Base-by-base conservation (phyloP, 306 rosid genomes). In the Sicyos baderoa region DNA sequence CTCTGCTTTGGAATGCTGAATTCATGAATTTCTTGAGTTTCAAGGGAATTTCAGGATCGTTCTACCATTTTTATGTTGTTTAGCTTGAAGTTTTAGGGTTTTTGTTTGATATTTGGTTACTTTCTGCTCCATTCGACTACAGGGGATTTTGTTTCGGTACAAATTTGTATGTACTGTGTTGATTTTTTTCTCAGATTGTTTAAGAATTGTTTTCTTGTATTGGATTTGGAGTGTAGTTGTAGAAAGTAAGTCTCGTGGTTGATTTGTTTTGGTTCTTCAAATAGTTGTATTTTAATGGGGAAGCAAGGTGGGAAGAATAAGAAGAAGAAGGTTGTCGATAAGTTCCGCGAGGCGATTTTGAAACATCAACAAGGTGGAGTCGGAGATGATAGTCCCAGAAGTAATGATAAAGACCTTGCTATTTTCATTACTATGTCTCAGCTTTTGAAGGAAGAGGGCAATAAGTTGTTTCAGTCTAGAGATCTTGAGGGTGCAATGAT, bases 391-490 rank as follows among this genome's bases (percentile, higher is more conserved):
- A 81, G 76, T 75, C 77, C 85, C 4, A 80, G 66, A 60, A 72
- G 72, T 55, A 68, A 53, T 72, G 96, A 89, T 40, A 81, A 84
- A 57, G 97, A 93, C 76, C 79, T 86, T 18, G 50, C 37, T 48
- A 80, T 76, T 29, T 87, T 86, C 76, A 83, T 87, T 72, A 74
- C 88, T 6, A 81, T 75, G 89, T 75, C 96, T 68, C 91, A 81
- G 65, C 88, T 78, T 62, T 77, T 93, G 78, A 93, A 86, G 85
- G 89, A 84, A 48, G 97, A 93, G 78, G 98, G 96, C 22, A 93
- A 93, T 82, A 93, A 74, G 76, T 54, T 89, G 85, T 93, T 93
- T 63, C 96, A 87, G 63, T 84, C 78, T 79, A 81, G 94, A 75
- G 94, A 93, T 77, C 79, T 37, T 71, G 86, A 79, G 78, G 97